Evolutionary conservation across 805 yeast species (phyloP), one percentile per base, ranked within the genome.

Genomic region (Candida silvicultrix): DNA sequence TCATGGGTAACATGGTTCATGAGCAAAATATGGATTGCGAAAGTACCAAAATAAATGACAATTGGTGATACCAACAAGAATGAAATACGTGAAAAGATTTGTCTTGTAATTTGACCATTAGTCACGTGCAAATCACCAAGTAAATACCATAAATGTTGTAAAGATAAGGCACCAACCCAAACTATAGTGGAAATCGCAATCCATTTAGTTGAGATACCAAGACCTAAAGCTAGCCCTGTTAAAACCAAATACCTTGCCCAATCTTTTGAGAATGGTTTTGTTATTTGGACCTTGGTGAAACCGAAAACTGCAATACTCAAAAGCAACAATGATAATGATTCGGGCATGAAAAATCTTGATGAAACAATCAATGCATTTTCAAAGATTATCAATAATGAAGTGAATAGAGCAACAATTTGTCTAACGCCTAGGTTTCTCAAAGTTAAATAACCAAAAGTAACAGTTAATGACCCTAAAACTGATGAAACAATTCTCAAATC

Each of bases 331-430:
- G 73, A 65, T 4, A 76, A 64, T 5, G 72, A 53, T 44, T 75
- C 80, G 15, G 70, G 65, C 35, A 77, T 62, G 49, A 79, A 69
- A 45, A 66, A 67, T 49, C 90, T 72, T 3, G 85, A 74, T 54
- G 80, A 81, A 2, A 84, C 77, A 19, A 81, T 71, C 43, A 81
- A 58, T 7, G 89, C 76, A 60, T 79, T 82, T 58, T 89, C 96
- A 49, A 85, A 60, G 16, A 76, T 53, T 14, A 83, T 66, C 42
- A 85, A 51, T 3, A 69, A 53, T 0, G 83, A 63, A 0, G 83
- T 84, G 42, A 74, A 63, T 5, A 73, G 56, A 2, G 88, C 73
- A 12, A 78, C 69, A 0, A 55, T 10, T 10, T 78, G 65, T 31
- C 83, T 68, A 50, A 83, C 78, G 10, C 80, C 81, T 31, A 77